These are phyloP conservation scores for Dactylonectria macrodidyma DNA, from an alignment of 2,329 filamentous ascomycete species.

Conservation along the genomic window DNA sequence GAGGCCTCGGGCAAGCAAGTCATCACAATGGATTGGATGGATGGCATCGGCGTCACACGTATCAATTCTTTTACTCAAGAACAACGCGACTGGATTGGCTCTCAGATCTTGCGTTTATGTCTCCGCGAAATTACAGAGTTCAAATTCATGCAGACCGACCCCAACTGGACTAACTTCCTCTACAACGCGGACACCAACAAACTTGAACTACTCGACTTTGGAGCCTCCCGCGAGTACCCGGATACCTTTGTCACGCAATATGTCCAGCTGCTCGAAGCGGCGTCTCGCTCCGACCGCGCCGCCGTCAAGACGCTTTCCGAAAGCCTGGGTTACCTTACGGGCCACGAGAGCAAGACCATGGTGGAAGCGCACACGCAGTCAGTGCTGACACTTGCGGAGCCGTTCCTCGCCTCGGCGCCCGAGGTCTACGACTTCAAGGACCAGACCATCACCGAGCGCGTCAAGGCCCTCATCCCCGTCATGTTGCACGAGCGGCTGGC, in stretches of 20 bases:
- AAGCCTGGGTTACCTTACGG: constrained; percentile 90
- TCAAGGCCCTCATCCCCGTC: constrained; percentile 88
- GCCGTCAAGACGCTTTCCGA: constrained; percentile 79
- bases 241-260: constrained; percentile 85
- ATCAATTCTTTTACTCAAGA: constrained; percentile 81
- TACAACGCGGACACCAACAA: constrained; percentile 81
- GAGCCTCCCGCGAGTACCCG: constrained; percentile 89
- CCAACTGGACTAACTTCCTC: constrained; percentile 99
- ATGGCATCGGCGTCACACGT: constrained; percentile 88
- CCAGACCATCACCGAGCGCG: constrained; percentile 96
- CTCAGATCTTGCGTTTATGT: constrained; percentile 91
- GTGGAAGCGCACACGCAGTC: constrained; percentile 90
- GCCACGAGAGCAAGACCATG: constrained; percentile 89
- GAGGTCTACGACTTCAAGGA: constrained; percentile 92
- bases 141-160: constrained; percentile 98
- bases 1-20: constrained; percentile 90
- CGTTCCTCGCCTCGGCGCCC: constrained; percentile 83
- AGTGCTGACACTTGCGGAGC: constrained; percentile 91
- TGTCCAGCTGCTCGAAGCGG: constrained; percentile 84
- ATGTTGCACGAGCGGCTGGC: constrained; percentile 93
- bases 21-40: constrained; percentile 93
- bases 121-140: constrained; percentile 95
- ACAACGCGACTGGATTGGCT: constrained; percentile 96
- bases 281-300: constrained; percentile 77
- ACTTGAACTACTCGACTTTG: constrained; percentile 95